Evolutionary conservation across 768 basidiomycete genomes (phyloP), one percentile per base, ranked within the genome.

Genomic region (Phaeolepiota aurea): DNA sequence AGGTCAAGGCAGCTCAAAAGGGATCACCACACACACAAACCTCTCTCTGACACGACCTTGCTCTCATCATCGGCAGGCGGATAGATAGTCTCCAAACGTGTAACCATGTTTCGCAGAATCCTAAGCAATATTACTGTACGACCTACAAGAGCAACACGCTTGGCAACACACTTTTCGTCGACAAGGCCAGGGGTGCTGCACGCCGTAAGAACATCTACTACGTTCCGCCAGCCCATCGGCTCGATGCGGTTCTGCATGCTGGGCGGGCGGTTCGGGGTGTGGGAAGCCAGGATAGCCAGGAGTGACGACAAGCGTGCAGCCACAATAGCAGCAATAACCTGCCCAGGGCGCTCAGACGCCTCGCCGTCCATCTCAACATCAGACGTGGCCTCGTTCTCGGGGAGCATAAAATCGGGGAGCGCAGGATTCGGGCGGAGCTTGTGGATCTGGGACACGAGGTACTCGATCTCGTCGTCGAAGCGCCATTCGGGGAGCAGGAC

Each of bases 401-500:
- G 18, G 21, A 20, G 19, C n/a, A 37, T 20, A 4, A 46, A 37
- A 10, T 46, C 36, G 20, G 48, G 50, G 5, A 56, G 46, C 7
- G 25, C 32, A 14, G 49, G 40, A 13, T 40, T 48, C 7, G 48
- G 22, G 32, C 51, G 51, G 13, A 45, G 46, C 33, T 48, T 64
- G 31, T 69, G 44, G 20, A 59, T 55, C 10, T 64, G 55, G 14
- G 65, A 57, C 3, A 69, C 68, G 20, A 87, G 50, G 2, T 65
- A 54, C 15, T 57, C 56, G 5, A 88, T 66, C 57, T 88, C 87
- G 47, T 88, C 86, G 35, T 77, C 69, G 15, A 89, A 59, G 5
- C 61, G 59, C 79, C 80, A 88, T 58, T 86, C 78, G 1, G 87
- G 84, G 5, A 73, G 62, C 16, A 69, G 63, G 12, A 84, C 70